Evolutionary conservation across 495 filamentous ascomycete species (phyloP), one percentile per base, ranked within the genome.

Genomic region (Podospora tetraspora): DNA sequence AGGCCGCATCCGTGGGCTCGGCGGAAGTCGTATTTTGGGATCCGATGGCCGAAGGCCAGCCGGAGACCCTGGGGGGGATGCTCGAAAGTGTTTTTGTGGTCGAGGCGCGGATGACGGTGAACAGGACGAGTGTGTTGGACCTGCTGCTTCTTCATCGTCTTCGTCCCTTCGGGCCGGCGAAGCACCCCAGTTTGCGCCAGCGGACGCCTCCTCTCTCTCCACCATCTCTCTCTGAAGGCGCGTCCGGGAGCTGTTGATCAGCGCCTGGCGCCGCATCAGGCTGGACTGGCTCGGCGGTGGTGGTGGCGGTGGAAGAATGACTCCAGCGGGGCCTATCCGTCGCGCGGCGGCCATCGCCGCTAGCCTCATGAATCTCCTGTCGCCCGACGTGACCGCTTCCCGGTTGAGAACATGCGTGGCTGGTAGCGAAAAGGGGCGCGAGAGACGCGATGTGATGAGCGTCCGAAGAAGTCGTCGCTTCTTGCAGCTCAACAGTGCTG

Each of bases 391-490:
- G 1, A 71, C 70, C 3, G 69, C 70, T 69, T 83, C 83, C 37
- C 89, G 82, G 75, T 88, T 85, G 64, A 89, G 79, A 64, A 91
- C 88, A 74, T 91, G 87, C 23, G 88, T 87, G 6, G 90, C 84
- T 0, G 90, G 90, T 12, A 83, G 78, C 1, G 89, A 90, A 73
- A 87, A 92, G 1, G 89, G 90, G 59, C 79, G 81, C 29, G 88
- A 90, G 1, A 92, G 84, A 21, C 88, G 82, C 4, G 89, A 91
- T 5, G 90, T 92, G 69, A 91, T 84, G 23, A 91, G 78, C 24
- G 85, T 78, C 22, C 87, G 77, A 6, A 87, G 84, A 19, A 92
- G 73, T 10, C 90, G 83, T 27, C 90, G 87, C 76, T 90, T 91
- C 79, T 92, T 92, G 75, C 82, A 85, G 37, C 81, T 70, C 21